Conservation (phyloP, 1,284 basidiomycete genomes). For the Pisolithus thermaeus region DNA sequence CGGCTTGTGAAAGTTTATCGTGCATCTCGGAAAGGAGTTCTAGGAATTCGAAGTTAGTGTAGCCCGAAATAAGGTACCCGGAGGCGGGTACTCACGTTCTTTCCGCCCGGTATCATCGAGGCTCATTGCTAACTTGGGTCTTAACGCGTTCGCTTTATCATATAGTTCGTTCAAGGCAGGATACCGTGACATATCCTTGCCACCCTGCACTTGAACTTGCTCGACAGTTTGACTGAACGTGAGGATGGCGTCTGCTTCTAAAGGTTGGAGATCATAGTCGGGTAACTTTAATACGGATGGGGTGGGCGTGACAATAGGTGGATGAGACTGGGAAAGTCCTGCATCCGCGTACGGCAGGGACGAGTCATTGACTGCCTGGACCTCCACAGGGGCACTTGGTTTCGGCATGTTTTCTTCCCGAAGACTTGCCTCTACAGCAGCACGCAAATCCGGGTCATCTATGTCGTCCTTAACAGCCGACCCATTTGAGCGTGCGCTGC, state of each 20-base stretch:
- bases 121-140: conserved; percentile 81
- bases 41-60: conserved; percentile 25
- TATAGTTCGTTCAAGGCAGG: conserved; percentile 80
- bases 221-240: conserved; percentile 89
- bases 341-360: conserved; percentile 5
- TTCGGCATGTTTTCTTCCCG: conserved; percentile 76
- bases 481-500: conserved; percentile 38
- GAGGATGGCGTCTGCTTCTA: conserved; percentile 80
- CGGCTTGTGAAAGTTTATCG: conserved; percentile 86
- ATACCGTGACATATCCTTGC: conserved; percentile 71
- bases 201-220: conserved; percentile 75
- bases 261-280: conserved; percentile 71
- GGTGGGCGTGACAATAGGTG: conserved; percentile 35
- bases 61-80: too few relatives aligned
- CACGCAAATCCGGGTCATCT: conserved; percentile 88
- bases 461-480: conserved; percentile 56
- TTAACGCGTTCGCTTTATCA: conserved; percentile 75
- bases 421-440: conserved; percentile 94
- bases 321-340: conserved; percentile 40
- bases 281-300: conserved; percentile 49
- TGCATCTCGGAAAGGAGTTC: conserved; percentile 91
- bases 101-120: conserved; percentile 85
- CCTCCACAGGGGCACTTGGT: conserved; percentile 69
- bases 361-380: conserved; percentile 49
- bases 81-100: conserved; percentile 56